Percentiles rank a stretch among this genome's conserved stretches.
These are phyloP conservation scores for Petunia secreta DNA, from an alignment of 257 asterid species.

Conservation along the genomic window DNA sequence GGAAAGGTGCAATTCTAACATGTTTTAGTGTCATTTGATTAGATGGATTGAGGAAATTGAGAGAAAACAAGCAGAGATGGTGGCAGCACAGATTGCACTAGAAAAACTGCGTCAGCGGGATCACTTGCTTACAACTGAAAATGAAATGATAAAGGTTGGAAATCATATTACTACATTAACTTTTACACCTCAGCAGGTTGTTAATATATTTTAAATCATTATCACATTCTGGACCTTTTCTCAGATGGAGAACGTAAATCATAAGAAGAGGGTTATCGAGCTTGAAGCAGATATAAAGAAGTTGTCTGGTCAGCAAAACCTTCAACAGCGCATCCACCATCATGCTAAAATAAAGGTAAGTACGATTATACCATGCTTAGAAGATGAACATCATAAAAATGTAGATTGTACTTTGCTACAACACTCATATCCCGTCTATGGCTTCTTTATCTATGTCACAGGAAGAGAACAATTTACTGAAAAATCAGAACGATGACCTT, in stretches of 20 bases:
- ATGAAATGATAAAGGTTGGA: constrained; percentile 78
- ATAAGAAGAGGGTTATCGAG: constrained; percentile 69
- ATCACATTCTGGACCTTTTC: constrained; percentile 9
- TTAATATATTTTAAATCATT: neutral
- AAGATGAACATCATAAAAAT: neutral
- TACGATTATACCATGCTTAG: neutral
- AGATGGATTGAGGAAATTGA: constrained; percentile 98
- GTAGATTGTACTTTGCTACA: neutral
- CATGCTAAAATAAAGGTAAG: constrained; percentile 92
- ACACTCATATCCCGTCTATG: constrained; percentile 14
- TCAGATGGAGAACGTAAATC: constrained; percentile 67
- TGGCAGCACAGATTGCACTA: constrained; percentile 71
- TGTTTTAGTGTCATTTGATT: constrained; percentile 21
- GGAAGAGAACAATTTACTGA: constrained; percentile 88
- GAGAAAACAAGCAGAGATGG: constrained; percentile 87
- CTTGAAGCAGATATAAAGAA: constrained; percentile 80
- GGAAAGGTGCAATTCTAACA: constrained; percentile 3
- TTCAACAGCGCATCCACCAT: constrained; percentile 97
- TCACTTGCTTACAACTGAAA: constrained; percentile 66
- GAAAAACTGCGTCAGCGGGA: constrained; percentile 72
- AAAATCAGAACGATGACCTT: constrained; percentile 81
- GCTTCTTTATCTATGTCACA: constrained; percentile 39
- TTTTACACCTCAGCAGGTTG: constrained; percentile 12
- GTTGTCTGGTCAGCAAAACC: constrained; percentile 91
- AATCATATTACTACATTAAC: neutral